Evolutionary conservation across 495 filamentous ascomycete genomes (phyloP).

Genomic region (Xylaria cubensis): DNA sequence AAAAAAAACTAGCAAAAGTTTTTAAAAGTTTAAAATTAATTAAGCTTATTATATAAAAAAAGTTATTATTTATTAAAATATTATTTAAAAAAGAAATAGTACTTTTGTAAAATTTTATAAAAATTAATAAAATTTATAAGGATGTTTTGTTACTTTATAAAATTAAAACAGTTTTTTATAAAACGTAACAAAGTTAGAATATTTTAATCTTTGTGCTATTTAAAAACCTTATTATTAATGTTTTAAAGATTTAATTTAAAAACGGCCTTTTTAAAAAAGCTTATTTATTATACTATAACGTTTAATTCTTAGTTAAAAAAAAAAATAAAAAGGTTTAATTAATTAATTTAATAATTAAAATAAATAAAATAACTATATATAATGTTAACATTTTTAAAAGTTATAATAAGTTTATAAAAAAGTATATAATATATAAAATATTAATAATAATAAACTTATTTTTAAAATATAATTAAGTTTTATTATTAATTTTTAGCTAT

Average conservation of each 20-base stretch:
- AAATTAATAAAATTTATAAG: neutral
- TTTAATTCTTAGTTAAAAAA: neutral
- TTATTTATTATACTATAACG: neutral
- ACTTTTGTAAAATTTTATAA: neutral
- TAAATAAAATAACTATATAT: neutral
- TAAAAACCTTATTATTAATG: neutral
- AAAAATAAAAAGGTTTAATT: neutral
- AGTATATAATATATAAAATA: neutral
- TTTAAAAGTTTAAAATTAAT: neutral
- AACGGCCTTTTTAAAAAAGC: neutral
- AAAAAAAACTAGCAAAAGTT: neutral
- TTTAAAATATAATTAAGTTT: neutral
- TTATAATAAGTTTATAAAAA: neutral
- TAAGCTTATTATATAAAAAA: neutral
- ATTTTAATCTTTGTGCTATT: neutral
- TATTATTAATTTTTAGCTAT: neutral
- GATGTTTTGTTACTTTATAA: neutral
- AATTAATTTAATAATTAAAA: neutral
- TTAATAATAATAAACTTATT: too few relatives aligned
- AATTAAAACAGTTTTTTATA: neutral
- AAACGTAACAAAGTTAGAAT: neutral
- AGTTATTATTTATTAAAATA: neutral
- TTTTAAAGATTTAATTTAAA: neutral
- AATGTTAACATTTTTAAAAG: too few relatives aligned
- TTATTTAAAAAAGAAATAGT: neutral